phyloP scores from a whole-genome alignment of 768 basidiomycete genomes.

The Lactarius vividus region DNA sequence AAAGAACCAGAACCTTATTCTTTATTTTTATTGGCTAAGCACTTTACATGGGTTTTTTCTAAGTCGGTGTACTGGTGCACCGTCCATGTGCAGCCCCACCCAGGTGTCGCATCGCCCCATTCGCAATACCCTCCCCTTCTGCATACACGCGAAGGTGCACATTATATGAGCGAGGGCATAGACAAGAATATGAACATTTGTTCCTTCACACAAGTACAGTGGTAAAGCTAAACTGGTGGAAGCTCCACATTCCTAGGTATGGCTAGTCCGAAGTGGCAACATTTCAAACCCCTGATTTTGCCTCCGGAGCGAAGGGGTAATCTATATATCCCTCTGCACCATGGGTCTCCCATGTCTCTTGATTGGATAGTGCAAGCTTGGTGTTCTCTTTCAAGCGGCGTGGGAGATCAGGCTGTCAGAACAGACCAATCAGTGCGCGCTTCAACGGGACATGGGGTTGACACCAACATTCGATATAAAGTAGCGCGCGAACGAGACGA shows the following conservation, averaged over 20 bases:
- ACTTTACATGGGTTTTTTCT: too few species aligned
- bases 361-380: not conserved
- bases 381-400: constrained; percentile 12
- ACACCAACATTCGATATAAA: constrained; percentile 22
- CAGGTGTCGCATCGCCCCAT: too few species aligned
- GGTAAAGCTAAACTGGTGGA: not conserved
- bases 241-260: not conserved
- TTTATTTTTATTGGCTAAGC: too few species aligned
- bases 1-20: too few species aligned
- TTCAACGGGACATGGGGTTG: not conserved
- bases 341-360: not conserved
- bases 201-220: not conserved
- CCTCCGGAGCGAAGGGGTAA: constrained; percentile 22
- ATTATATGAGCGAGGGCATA: constrained; percentile 32
- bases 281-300: not conserved
- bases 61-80: too few species aligned
- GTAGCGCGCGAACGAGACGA: constrained; percentile 19
- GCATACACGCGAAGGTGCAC: too few species aligned
- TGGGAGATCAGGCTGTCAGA: constrained; percentile 26
- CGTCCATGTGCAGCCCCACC: too few species aligned
- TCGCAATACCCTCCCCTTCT: too few species aligned
- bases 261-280: not conserved
- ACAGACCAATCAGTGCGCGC: not conserved
- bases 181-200: not conserved
- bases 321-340: constrained; percentile 25